Evolutionary conservation across 176 grass and related monocot genomes (phyloP), one percentile per base, ranked within the genome.

Genomic region (Paspalum vaginatum): DNA sequence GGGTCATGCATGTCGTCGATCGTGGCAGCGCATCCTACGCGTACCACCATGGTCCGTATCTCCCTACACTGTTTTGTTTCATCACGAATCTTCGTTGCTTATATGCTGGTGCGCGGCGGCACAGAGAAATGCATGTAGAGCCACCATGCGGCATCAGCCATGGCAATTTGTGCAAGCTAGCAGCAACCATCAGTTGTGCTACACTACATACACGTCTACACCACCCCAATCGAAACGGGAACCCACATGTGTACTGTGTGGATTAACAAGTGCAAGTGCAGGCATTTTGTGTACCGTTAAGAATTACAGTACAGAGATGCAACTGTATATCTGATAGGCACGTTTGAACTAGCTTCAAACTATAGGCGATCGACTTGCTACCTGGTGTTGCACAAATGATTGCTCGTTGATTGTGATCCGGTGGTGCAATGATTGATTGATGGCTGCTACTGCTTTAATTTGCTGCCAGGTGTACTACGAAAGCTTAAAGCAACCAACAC

Each of bases 351-450:
- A n/a, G n/a, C n/a, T 47, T 69, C 0, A 77, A 77, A 24, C 1
- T 38, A 16, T 10, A 13, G 27, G 26, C 50, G 62, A 18, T 43
- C 50, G 62, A 18, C 67, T 26, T 70, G 18, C 9, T 25, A 22
- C 2, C 17, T 51, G 51, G 7, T 20, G 37, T 32, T 42, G 27
- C 32, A 15, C 55, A 70, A 70, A 78, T 85, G 74, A 78, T 78
- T 32, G 43, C 15, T 15, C 11, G 20, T 62, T 71, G 66, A 69
- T 71, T 62, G 77, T 25, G 49, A 66, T 54, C 48, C 77, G 5
- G 2, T 43, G 32, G 7, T 67, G 77, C 48, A 79, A 67, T 67
- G 63, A 67, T 79, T 67, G 77, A 55, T 14, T 67, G 63, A 67
- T 67, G 55, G 77, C 43, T 14, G 62, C n/a, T 79, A 17, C 32